Percentiles rank a stretch among this genome's conserved stretches.
These are phyloP conservation scores for Xylaria sp. DNA, from an alignment of 2,329 filamentous ascomycete genomes.

Conservation along the genomic window DNA sequence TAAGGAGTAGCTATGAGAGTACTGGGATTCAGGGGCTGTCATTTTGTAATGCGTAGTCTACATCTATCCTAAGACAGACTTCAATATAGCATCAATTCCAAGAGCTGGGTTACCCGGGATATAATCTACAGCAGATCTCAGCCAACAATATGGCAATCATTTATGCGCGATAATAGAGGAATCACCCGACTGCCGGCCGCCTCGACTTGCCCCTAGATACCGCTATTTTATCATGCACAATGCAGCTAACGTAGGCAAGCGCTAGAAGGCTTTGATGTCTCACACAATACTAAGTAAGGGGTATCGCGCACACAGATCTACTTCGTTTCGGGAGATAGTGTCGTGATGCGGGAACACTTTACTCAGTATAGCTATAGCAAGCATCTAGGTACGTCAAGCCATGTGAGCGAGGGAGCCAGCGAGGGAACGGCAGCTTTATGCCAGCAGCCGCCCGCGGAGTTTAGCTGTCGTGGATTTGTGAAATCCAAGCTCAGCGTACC, in stretches of 20 bases:
- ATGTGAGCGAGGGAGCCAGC: constrained; percentile 34
- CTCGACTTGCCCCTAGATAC: constrained; percentile 44
- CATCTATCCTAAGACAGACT: constrained; percentile 33
- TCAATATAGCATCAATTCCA: constrained; percentile 22
- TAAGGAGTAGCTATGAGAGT: constrained; percentile 11
- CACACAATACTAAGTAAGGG: constrained; percentile 24
- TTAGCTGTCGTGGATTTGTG: not conserved
- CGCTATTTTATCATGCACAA: constrained; percentile 32
- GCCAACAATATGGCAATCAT: constrained; percentile 33
- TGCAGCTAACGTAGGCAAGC: constrained; percentile 17
- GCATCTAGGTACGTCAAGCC: constrained; percentile 17
- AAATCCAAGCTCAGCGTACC: not conserved
- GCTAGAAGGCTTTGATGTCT: constrained; percentile 20
- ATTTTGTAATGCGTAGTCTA: constrained; percentile 27
- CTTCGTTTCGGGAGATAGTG: constrained; percentile 25
- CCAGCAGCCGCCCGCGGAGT: constrained; percentile 27
- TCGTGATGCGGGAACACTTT: constrained; percentile 35
- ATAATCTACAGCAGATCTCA: constrained; percentile 39
- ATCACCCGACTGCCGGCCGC: constrained; percentile 45
- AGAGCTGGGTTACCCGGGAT: constrained; percentile 30
- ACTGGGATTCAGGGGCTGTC: constrained; percentile 26
- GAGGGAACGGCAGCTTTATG: constrained; percentile 34
- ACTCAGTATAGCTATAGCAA: too few species aligned
- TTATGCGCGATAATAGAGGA: constrained; percentile 34
- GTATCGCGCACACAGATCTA: constrained; percentile 22